Evolutionary conservation across 345 rosid species (phyloP), one percentile per base, ranked within the genome.

Genomic region (Xanthoceras sorbifolium): DNA sequence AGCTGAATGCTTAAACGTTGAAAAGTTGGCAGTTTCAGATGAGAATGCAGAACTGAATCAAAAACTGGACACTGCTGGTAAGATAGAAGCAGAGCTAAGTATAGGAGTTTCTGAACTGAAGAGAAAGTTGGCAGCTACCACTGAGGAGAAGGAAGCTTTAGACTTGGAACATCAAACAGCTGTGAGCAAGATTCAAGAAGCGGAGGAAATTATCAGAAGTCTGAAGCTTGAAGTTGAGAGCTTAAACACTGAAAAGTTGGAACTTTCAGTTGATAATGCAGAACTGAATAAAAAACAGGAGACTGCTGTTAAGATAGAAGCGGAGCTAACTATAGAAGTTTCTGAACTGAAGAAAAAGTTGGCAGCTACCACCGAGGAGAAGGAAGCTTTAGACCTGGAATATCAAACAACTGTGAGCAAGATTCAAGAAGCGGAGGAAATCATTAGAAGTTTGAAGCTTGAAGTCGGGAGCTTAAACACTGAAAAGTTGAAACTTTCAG

Each of bases 121-220:
- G 82, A 77, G 75, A 54, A 90, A 85, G 84, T 70, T 90, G 82
- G 77, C 77, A 0, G 80, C 83, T 25, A 52, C 75, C 40, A 76
- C 32, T 52, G 94, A 85, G 79, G 93, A 88, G 83, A 91, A 89
- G 80, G 89, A 87, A 72, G 87, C 84, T 54, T 81, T 90, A 64
- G 77, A 78, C 75, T 84, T 85, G 62, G 90, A 87, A 69, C 78
- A 87, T 81, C 83, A 82, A 59, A 57, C 81, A 64, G 81, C 78
- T 66, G 67, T 80, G 40, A 81, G 73, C 78, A 86, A 81, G 79
- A 69, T 77, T 73, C 83, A 81, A 77, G 91, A 87, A 69, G 85
- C 68, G 31, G 88, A 80, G 63, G 92, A 81, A 64, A 81, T 74
- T 64, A 71, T 71, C 75, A 71, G 57, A 64, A 85, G 79, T 76